Base-by-base conservation (phyloP, 495 filamentous ascomycete species). In the Podospora didyma region DNA sequence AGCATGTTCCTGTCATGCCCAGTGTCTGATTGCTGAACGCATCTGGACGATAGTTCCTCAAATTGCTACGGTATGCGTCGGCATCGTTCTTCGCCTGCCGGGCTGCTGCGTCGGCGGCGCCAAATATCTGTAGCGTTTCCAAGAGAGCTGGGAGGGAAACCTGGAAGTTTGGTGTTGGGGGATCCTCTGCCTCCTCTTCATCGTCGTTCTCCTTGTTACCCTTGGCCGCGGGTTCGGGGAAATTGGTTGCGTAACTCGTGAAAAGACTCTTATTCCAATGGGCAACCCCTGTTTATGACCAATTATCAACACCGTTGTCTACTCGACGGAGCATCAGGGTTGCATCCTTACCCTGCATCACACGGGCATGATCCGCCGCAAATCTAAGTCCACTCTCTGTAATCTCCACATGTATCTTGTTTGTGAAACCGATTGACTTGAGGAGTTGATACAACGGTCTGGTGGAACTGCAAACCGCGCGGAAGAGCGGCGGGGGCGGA, bases 61-160 rank as follows among this genome's bases (percentile, higher is more conserved):
- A 73, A 56, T 79, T 80, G 69, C 74, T 76, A 47, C 70, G 74
- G 62, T 81, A 81, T 1, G 73, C 68, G 56, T 82, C 78, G 42
- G 69, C 62, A 14, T 82, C 79, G 20, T 77, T 68, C 60, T 76
- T 82, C 24, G 79, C 73, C 51, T 83, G 79, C 34, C 78, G 73
- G 19, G 75, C 69, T 26, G 75, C 74, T 21, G 82, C 66, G 61
- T 96, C 90, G 45, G 84, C 85, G 56, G 90, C 82, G 47, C 89
- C 88, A 66, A 97, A 93, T 41, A 98, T 96, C 63, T 96, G 92
- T 24, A 98, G 79, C 9, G 92, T 96, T 75, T 98, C 94, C 44
- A 98, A 82, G 9, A 98, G 80, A 39, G 93, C 88, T 1, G 88
- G 79, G 39, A 98, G 80, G 11, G 90, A 93, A 57, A 97, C 86